Evolutionary conservation across 1,284 basidiomycete species (phyloP), one percentile per base, ranked within the genome.

Genomic region (Heterobasidion annosum): DNA sequence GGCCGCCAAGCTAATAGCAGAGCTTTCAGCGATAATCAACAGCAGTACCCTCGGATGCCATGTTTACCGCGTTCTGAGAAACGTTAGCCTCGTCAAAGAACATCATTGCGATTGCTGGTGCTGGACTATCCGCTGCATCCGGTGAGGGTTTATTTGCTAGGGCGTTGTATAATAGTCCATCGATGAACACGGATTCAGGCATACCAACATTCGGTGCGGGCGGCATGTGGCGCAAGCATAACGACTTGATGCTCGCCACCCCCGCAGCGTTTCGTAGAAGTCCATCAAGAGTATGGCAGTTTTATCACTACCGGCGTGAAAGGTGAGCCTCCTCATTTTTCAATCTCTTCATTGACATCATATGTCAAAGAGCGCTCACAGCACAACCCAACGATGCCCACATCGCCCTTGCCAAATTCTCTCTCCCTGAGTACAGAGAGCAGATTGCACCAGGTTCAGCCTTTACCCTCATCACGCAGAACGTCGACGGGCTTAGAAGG

Each of bases 131-230:
- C 19, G 76, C 78, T 53, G 76, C 75, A 7, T 81, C 82, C 46
- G 78, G 81, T 77, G 54, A 46, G 66, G 62, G 52, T 32, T 55
- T 40, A 40, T 51, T 33, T 15, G 35, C 5, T 37, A 51, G 34
- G 9, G 10, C 34, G 33, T 12, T 35, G 12, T 13, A 8, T 13
- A 32, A 35, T 8, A n/a, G 10, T 35, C 16, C 25, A 34, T 40
- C 12, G 2, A 45, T 13, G 25, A n/a, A 33, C 42, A 12, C 15
- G 19, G 9, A 48, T 18, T 8, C 56, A 79, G 81, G 82, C 1
- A 83, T 85, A 16, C 75, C 81, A 4, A 85, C 82, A 0, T 85
- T 82, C 64, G 82, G 78, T 10, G 68, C 73, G 15, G 82, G 82
- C 40, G 82, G 82, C 0, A 61, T 82, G 57, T 85, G 83, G 83